Percentiles rank a stretch among this genome's conserved stretches.
These are phyloP conservation scores for Staphylotrichum longicolle DNA, from an alignment of 495 filamentous ascomycete species.

Conservation along the genomic window DNA sequence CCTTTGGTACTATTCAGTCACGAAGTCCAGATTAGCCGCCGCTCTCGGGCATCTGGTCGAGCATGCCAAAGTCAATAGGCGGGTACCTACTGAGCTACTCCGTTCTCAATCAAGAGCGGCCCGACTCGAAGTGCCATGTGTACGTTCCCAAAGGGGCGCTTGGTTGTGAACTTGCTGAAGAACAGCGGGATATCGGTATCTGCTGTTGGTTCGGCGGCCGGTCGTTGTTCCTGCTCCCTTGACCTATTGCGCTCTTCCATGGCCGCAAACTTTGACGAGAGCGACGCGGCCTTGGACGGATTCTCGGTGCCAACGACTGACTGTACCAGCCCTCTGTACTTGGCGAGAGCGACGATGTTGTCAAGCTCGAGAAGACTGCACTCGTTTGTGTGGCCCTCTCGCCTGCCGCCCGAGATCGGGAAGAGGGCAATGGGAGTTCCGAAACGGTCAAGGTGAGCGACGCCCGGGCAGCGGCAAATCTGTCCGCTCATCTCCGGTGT, in stretches of 20 bases:
- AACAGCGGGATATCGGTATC: constrained; percentile 38
- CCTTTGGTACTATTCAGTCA: constrained; percentile 25
- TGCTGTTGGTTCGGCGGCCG: constrained; percentile 4
- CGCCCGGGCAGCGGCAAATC: constrained; percentile 31
- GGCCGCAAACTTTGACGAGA: too few species aligned
- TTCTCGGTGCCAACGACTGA: too few species aligned
- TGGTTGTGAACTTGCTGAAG: constrained; percentile 30
- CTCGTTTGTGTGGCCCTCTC: constrained; percentile 2
- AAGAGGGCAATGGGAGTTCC: constrained; percentile 24
- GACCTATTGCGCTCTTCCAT: too few species aligned
- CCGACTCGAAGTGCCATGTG: constrained; percentile 46
- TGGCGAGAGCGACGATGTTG: constrained; percentile 14
- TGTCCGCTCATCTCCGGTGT: constrained; percentile 19
- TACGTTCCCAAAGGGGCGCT: constrained; percentile 40
- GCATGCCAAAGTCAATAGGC: not conserved
- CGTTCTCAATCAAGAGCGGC: constrained; percentile 45
- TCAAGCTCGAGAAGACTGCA: constrained; percentile 25
- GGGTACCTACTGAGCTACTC: constrained; percentile 9
- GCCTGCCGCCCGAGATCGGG: constrained; percentile 20
- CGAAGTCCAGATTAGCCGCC: not conserved
- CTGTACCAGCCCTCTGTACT: constrained; percentile 17
- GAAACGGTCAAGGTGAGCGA: constrained; percentile 21
- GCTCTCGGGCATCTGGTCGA: not conserved
- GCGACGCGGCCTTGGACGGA: too few species aligned
- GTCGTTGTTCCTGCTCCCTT: too few species aligned